Percentiles rank a stretch among this genome's conserved stretches.
Conservation (phyloP, 2,329 filamentous ascomycete genomes). For the Penicillium sp. region DNA sequence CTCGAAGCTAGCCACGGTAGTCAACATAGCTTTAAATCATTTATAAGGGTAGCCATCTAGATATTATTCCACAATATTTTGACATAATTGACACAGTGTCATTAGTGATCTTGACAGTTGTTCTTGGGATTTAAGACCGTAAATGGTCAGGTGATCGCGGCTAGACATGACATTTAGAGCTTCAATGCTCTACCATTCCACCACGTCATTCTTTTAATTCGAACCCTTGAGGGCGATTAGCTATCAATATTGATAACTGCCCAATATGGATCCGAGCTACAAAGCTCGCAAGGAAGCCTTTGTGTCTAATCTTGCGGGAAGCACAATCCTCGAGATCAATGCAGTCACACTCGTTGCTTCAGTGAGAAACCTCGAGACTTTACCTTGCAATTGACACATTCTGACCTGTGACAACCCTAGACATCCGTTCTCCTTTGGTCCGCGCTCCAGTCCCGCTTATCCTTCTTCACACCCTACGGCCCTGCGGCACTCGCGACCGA, state of each 20-base stretch:
- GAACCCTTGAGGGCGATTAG: background rate
- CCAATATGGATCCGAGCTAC: conserved; percentile 51
- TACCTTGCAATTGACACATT: background rate
- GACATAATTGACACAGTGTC: conserved; percentile 4
- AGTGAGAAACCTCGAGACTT: conserved; percentile 46
- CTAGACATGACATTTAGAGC: conserved; percentile 2
- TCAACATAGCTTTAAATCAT: background rate
- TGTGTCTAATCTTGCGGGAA: conserved; percentile 81
- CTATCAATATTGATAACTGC: background rate
- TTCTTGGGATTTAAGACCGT: background rate
- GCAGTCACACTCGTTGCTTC: conserved; percentile 74
- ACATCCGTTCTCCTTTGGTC: conserved; percentile 79
- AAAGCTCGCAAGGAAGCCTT: conserved; percentile 92
- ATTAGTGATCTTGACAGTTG: conserved; percentile 7
- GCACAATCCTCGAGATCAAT: conserved; percentile 76
- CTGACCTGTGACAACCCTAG: conserved; percentile 41
- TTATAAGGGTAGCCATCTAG: background rate
- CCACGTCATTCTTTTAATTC: conserved; percentile 1
- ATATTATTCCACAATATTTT: background rate
- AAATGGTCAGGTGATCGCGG: conserved; percentile 6
- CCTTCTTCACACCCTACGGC: conserved; percentile 71
- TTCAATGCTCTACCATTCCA: background rate
- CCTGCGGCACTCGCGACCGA: conserved; percentile 62
- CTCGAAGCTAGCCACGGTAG: background rate
- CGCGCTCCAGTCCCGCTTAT: conserved; percentile 70